A percentile compares a stretch with the other conserved stretches of the same genome.
phyloP scores from a whole-genome alignment of 768 basidiomycete genomes.

The Collybia nuda region DNA sequence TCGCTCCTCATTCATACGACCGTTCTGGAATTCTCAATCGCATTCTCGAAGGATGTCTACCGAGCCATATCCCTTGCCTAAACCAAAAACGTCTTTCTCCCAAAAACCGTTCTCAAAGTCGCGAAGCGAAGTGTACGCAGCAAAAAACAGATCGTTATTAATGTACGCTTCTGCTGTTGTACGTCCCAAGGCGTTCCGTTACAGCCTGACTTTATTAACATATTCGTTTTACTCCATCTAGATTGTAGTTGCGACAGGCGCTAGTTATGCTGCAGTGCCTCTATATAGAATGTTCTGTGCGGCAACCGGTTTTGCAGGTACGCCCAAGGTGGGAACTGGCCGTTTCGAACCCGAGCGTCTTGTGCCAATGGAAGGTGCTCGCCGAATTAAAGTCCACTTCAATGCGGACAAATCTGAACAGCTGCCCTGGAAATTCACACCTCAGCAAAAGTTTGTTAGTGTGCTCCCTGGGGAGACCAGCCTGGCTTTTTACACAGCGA shows the following conservation, averaged over 20 bases:
- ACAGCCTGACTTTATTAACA: background rate
- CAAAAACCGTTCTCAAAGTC: constrained; percentile 15
- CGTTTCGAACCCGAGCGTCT: constrained; percentile 85
- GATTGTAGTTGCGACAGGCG: constrained; percentile 79
- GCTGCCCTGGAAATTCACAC: constrained; percentile 91
- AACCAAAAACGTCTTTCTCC: constrained; percentile 2
- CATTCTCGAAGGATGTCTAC: constrained; percentile 15
- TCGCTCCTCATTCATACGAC: background rate
- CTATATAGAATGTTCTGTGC: constrained; percentile 98
- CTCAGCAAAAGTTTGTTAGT: constrained; percentile 85
- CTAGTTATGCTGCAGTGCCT: constrained; percentile 96
- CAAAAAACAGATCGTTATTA: constrained; percentile 68
- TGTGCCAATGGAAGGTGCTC: constrained; percentile 65
- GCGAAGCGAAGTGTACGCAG: constrained; percentile 43
- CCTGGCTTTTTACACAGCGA: constrained; percentile 94
- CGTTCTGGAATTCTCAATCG: background rate
- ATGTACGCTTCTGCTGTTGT: constrained; percentile 88
- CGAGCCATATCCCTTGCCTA: constrained; percentile 3
- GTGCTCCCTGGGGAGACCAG: constrained; percentile 96
- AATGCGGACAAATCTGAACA: constrained; percentile 90
- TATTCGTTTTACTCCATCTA: constrained; percentile 24
- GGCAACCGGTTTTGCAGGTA: constrained; percentile 95
- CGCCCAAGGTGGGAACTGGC: constrained; percentile 86
- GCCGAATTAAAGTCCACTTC: constrained; percentile 91
- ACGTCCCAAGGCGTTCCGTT: constrained; percentile 25